A percentile compares a stretch with the other conserved stretches of the same genome.
Conservation (phyloP, 2,329 filamentous ascomycete genomes). For the Seiridium unicorne region DNA sequence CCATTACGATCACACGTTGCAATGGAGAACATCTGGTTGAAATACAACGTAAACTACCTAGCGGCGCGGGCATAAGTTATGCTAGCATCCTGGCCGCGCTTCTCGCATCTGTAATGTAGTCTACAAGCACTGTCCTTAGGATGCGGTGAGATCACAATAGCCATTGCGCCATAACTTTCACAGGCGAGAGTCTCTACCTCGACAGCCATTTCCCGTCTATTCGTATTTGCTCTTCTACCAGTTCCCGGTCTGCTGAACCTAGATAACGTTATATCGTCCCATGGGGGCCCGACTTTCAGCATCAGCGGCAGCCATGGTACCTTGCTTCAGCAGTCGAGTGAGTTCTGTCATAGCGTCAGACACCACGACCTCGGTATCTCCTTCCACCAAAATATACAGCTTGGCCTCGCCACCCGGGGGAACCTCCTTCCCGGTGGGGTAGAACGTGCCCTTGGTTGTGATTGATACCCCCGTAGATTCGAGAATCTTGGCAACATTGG, state of each 20-base stretch:
- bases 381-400: constrained; percentile 95
- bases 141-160: too few relatives aligned
- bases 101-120: too few relatives aligned
- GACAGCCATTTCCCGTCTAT: background rate
- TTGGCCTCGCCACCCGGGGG: constrained; percentile 78
- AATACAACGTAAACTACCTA: too few relatives aligned
- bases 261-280: constrained; percentile 83
- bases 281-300: constrained; percentile 77
- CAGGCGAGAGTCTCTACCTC: too few relatives aligned
- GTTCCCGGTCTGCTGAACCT: constrained; percentile 19
- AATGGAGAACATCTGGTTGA: too few relatives aligned
- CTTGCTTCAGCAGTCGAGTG: constrained; percentile 83
- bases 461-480: constrained; percentile 94
- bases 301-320: constrained; percentile 84
- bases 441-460: constrained; percentile 94
- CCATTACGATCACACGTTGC: too few relatives aligned
- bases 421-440: constrained; percentile 77
- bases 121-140: too few relatives aligned
- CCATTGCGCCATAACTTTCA: too few relatives aligned
- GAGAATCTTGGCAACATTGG: constrained; percentile 96
- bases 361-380: constrained; percentile 91
- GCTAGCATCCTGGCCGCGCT: too few relatives aligned
- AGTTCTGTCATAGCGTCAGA: constrained; percentile 88
- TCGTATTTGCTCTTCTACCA: background rate
- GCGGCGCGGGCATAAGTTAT: too few relatives aligned